Base-by-base conservation (phyloP, 345 rosid species). In the Salix caprea region DNA sequence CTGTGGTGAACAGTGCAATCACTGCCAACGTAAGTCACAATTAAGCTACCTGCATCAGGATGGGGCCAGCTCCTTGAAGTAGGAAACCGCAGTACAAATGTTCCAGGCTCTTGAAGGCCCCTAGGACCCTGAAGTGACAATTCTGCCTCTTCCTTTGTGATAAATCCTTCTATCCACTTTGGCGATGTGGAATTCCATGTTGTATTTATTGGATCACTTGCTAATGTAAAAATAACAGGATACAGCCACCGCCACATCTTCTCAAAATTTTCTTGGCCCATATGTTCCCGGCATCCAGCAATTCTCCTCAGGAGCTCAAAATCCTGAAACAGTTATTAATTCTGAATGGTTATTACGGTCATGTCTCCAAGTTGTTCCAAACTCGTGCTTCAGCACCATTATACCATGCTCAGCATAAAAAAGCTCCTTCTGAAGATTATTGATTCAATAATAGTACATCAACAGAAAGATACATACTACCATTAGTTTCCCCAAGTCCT, bases 11-110 rank as follows among this genome's bases (percentile, higher is more conserved):
- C 73, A 52, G 80, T 69, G 77, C 84, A 87, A 84, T 96, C 97
- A 30, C 75, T 80, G 74, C 93, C 94, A 42, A 96, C 90, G 74
- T 92, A 94, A 67, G 95, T 89, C 78, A 91, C 98, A 76, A 96
- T 82, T 79, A 96, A 86, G 84, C 90, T 85, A 77, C 99, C 98
- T 42, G 98, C 87, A 79, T 94, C 99, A 36, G 98, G 95, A 79
- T 94, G 99, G 61, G 99, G 98, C 98, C 99, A 96, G 88, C 92
- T 92, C 88, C 99, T 90, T 69, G 97, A 91, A 79, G 88, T 91
- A 67, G 99, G 99, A 78, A 96, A 96, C 83, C 97, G 88, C 58
- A 96, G 89, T 52, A 92, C 77, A 86, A 93, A 96, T 14, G 99
- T 92, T 4, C 99, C 99, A n/a, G 97, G 97, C 81, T 90, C 95